Evolutionary conservation across 345 rosid species (phyloP).

Genomic region (Xanthoceras sorbifolium): DNA sequence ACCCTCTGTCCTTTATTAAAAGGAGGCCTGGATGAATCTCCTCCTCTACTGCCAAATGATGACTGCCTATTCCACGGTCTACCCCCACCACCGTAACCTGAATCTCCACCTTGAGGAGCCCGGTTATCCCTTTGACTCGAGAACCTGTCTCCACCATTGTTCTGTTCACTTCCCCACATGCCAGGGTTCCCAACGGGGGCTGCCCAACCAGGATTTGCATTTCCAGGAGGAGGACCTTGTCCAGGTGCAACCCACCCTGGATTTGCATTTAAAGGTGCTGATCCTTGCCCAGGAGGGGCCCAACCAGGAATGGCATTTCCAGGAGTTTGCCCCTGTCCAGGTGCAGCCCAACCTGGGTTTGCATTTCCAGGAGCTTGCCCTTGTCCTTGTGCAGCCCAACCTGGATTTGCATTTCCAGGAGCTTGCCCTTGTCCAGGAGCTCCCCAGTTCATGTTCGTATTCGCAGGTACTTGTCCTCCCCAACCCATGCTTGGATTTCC

Average conservation of each 20-base stretch:
- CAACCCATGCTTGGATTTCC: conserved; percentile 63
- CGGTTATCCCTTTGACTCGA: conserved; percentile 46
- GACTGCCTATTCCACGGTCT: conserved; percentile 60
- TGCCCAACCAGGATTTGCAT: conserved; percentile 35
- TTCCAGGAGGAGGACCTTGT: conserved; percentile 48
- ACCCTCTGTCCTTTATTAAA: conserved; percentile 59
- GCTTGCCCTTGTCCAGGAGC: conserved; percentile 48
- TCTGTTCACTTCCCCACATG: conserved; percentile 55
- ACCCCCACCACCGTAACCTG: conserved; percentile 59
- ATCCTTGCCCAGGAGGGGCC: conserved; percentile 57
- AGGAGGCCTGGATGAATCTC: conserved; percentile 40
- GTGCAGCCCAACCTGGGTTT: conserved; percentile 58
- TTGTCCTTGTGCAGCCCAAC: conserved; percentile 55
- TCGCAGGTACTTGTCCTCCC: conserved; percentile 60
- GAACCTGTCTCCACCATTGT: conserved; percentile 55
- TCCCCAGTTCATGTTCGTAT: conserved; percentile 52
- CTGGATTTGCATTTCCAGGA: conserved; percentile 48
- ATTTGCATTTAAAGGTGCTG: conserved; percentile 37
- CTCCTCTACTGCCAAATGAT: conserved; percentile 44
- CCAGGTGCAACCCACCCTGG: conserved; percentile 52
- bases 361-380: conserved; percentile 55
- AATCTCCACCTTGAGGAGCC: conserved; percentile 46
- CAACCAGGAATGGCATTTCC: conserved; percentile 34
- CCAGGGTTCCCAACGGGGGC: conserved; percentile 44
- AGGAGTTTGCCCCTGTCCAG: conserved; percentile 43